phyloP scores from a whole-genome alignment of 1,284 basidiomycete species.

The Ganoderma sinense region DNA sequence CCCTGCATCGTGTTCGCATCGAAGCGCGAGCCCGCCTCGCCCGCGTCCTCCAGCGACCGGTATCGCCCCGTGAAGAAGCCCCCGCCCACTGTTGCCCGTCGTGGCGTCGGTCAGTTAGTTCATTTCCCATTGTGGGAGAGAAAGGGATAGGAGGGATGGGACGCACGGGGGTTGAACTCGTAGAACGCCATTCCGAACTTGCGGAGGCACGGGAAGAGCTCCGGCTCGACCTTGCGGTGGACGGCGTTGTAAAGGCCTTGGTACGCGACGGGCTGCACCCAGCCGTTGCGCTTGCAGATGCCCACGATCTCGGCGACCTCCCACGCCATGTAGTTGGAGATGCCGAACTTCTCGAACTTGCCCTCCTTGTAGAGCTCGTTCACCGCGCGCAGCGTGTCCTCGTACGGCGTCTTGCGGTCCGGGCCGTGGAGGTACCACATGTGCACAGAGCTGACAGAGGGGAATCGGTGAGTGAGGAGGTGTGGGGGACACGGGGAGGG shows the following conservation, averaged over 20 bases:
- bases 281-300: conserved; percentile 61
- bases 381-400: conserved; percentile 54
- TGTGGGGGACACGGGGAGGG: neutral
- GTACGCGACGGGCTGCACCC: conserved; percentile 65
- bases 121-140: too few species aligned
- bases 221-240: conserved; percentile 59
- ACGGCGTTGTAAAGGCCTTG: conserved; percentile 70
- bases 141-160: neutral
- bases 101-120: too few species aligned
- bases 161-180: conserved; percentile 58
- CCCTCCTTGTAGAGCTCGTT: conserved; percentile 50
- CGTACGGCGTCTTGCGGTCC: conserved; percentile 56
- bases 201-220: conserved; percentile 68
- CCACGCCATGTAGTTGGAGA: conserved; percentile 57
- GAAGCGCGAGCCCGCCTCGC: conserved; percentile 48
- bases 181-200: conserved; percentile 69
- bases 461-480: neutral
- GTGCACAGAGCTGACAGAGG: conserved; percentile 35
- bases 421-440: conserved; percentile 65
- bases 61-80: conserved; percentile 42
- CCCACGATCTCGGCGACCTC: conserved; percentile 62
- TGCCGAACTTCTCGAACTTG: conserved; percentile 50
- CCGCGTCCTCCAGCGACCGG: conserved; percentile 36
- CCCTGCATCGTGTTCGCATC: conserved; percentile 44
- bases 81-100: conserved; percentile 43